A percentile compares a stretch with the other conserved stretches of the same genome.
Evolutionary conservation across 176 grass and related monocot genomes (phyloP).

Genomic region (Dendrocalamus sinicus): DNA sequence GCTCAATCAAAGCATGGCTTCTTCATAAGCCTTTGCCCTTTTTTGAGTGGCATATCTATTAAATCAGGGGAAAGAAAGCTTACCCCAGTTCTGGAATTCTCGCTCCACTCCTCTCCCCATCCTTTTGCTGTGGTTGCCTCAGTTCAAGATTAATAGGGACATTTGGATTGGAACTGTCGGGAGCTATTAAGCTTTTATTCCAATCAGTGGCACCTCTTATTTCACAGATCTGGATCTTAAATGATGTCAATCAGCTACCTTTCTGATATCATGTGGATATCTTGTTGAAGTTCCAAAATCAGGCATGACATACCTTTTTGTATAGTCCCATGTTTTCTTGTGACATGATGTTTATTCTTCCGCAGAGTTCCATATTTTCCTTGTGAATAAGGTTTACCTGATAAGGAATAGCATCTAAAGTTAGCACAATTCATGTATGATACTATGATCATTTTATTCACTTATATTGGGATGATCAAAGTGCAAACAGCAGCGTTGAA

Average conservation of each 20-base stretch:
- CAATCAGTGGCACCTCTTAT: background rate
- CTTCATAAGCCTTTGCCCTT: background rate
- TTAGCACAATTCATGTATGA: background rate
- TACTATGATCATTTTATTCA: background rate
- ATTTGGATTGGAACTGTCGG: constrained; percentile 2
- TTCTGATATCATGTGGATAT: background rate
- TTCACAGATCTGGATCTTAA: constrained; percentile 11
- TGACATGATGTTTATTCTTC: background rate
- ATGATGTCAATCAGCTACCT: constrained; percentile 1
- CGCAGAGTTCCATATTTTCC: constrained; percentile 33
- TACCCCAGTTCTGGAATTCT: constrained; percentile 12
- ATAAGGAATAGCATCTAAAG: background rate
- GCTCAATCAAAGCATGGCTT: constrained; percentile 8
- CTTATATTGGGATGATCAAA: background rate
- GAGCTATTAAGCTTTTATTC: background rate
- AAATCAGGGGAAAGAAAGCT: background rate
- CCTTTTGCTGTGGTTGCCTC: constrained; percentile 4
- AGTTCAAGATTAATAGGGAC: constrained; percentile 3
- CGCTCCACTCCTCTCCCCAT: background rate
- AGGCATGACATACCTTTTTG: background rate
- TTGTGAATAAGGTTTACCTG: constrained; percentile 38
- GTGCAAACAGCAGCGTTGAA: background rate
- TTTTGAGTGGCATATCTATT: background rate
- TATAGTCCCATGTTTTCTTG: background rate
- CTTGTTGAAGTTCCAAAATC: background rate